These are phyloP conservation scores for Mycena floridula DNA, from an alignment of 768 basidiomycete genomes.

Conservation along the genomic window DNA sequence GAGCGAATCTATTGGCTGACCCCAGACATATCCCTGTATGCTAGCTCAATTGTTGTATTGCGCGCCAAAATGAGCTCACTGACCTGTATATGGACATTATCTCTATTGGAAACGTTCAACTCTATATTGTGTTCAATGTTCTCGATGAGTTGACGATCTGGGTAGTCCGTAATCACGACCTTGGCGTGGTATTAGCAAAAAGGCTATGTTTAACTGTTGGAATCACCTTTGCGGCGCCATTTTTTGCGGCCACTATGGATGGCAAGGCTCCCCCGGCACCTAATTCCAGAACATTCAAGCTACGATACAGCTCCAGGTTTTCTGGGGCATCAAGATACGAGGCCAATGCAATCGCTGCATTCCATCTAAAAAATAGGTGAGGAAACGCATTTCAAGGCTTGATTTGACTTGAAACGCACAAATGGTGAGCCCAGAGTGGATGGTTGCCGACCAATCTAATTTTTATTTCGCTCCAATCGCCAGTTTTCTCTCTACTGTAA, in stretches of 20 bases:
- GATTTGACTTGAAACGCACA: slow-evolving; percentile 35
- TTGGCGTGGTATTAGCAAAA: slow-evolving; percentile 18
- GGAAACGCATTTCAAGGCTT: not conserved
- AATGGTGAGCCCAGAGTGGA: slow-evolving; percentile 76
- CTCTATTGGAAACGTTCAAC: slow-evolving; percentile 39
- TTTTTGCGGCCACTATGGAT: slow-evolving; percentile 64
- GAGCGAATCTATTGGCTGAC: slow-evolving; percentile 44
- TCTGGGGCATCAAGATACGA: slow-evolving; percentile 49
- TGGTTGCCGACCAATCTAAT: slow-evolving; percentile 76
- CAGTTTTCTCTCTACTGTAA: slow-evolving; percentile 34
- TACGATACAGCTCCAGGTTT: slow-evolving; percentile 39
- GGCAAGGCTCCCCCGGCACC: slow-evolving; percentile 94
- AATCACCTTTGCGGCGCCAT: slow-evolving; percentile 64
- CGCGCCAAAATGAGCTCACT: slow-evolving; percentile 22
- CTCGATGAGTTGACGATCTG: slow-evolving; percentile 66
- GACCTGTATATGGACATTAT: not conserved
- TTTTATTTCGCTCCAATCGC: slow-evolving; percentile 35
- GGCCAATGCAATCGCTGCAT: slow-evolving; percentile 69
- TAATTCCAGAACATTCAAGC: slow-evolving; percentile 65
- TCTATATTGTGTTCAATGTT: slow-evolving; percentile 71
- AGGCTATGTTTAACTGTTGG: not conserved
- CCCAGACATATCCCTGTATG: slow-evolving; percentile 82
- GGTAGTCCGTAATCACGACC: slow-evolving; percentile 92
- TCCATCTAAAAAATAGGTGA: slow-evolving; percentile 54
- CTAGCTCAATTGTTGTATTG: slow-evolving; percentile 1